These are phyloP conservation scores for Phalaenopsis aphrodite DNA, from an alignment of 106 monocot species.

Conservation along the genomic window DNA sequence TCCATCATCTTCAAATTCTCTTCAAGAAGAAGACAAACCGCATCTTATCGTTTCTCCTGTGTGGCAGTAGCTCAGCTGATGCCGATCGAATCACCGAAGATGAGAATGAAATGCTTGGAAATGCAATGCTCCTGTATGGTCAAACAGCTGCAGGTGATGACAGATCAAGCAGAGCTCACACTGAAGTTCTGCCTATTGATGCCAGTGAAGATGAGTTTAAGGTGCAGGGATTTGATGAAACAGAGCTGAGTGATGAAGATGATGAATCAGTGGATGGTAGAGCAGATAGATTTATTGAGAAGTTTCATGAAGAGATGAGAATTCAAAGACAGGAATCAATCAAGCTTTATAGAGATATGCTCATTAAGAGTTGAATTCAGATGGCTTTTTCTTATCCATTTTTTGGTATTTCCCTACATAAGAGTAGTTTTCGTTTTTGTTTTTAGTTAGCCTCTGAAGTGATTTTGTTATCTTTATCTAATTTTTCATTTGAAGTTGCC, in stretches of 20 bases:
- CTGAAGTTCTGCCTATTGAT: not conserved
- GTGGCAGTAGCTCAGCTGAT: conserved; percentile 10
- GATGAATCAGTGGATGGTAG: too few species aligned
- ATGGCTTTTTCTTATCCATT: not conserved
- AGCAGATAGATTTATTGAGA: conserved; percentile 1
- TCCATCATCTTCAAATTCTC: not conserved
- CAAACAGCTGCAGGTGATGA: not conserved
- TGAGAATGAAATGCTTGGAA: not conserved
- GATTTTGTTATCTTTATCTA: not conserved
- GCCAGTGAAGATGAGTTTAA: not conserved
- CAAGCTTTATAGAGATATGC: not conserved
- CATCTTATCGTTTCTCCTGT: conserved; percentile 11
- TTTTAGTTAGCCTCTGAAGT: not conserved
- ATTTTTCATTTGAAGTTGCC: not conserved
- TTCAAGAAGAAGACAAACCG: not conserved
- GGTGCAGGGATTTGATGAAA: not conserved
- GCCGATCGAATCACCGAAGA: not conserved
- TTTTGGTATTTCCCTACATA: not conserved
- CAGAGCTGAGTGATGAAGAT: too few species aligned
- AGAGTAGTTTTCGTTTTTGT: not conserved
- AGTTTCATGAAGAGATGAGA: conserved; percentile 66
- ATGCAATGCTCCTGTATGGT: not conserved
- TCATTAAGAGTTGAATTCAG: not conserved
- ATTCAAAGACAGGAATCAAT: conserved; percentile 30
- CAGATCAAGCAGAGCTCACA: not conserved